Evolutionary conservation across 768 basidiomycete genomes (phyloP), one percentile per base, ranked within the genome.

Genomic region (Russula earlei): DNA sequence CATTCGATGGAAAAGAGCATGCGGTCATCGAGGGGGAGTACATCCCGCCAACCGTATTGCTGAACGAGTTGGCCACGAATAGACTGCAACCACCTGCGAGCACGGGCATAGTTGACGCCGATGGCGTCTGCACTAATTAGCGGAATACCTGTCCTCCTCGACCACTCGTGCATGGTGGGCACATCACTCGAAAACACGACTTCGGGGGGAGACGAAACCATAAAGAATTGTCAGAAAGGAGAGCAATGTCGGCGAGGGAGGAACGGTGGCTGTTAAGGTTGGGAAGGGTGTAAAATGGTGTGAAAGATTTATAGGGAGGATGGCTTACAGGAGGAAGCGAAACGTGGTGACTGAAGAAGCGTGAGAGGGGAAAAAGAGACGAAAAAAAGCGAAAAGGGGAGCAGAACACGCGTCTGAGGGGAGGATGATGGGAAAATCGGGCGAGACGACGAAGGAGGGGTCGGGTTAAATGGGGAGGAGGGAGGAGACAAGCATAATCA

Each of bases 81-180:
- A 38, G 75, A 69, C 51, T 81, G 74, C 33, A 91, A 70, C 85
- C 85, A 87, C 54, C 82, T 82, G 64, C 88, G 87, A 24, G 88
- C 84, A 37, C 84, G 81, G 47, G 87, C 85, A 69, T 91, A 91
- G 50, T 83, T 85, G 12, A 82, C 80, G 19, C 87, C 87, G 52
- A 91, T 73, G 29, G 87, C 85, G 62, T 90, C 88, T 49, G 86
- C 88, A 51, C 84, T 88, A 62, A 87, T 88, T 58, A 91, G 75
- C 41, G 87, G 86, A 48, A 91, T 88, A 67, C 81, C 76, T 0
- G 88, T 89, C 56, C 87, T 81, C 53, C 72, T 75, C 0, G 89
- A 85, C 88, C 88, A 91, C 56, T 77, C 82, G 70, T 89, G 85
- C 83, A 91, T 87, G 67, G 84, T 83, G 55, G 75, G 75, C 67